Base-by-base conservation (phyloP, 371 early-diverging fungal genomes). In the Cokeromyces recurvatus region DNA sequence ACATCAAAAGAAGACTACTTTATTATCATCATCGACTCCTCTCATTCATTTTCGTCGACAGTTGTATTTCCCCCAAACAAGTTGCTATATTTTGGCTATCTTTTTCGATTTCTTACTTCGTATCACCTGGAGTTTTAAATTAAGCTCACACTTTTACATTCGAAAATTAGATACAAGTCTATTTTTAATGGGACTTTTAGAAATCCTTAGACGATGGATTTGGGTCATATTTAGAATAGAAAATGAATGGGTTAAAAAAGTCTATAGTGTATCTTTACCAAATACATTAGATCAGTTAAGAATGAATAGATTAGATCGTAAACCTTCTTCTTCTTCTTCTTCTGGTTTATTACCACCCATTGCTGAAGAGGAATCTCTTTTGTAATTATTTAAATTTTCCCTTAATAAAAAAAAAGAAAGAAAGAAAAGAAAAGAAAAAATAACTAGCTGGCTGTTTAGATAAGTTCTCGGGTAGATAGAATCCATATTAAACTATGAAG, bases 201-300 rank as follows among this genome's bases (percentile, higher is more conserved):
- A 96, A 63, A 74, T 96, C 2, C 46, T 85, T 17, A 53, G 96
- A 41, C 71, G 96, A 34, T 93, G 93, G 87, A 68, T 94, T 38
- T 96, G 96, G 96, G 86, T 91, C 0, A 85, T 91, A 39, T 86
- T 94, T 58, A 66, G 95, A 15, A 62, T 93, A 38, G 96, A 96
- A 66, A 71, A 77, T 32, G 91, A 88, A 60, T 85, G 82, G 85
- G 81, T 86, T 2, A 75, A 76, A 44, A 71, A 69, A 22, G 43
- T 59, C 0, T 62, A 62, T 35, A 59, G 22, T 15, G n/a, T n/a
- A n/a, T 35, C 51, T 4, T 32, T 71, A 20, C 71, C 71, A 0
- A 25, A 31, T 37, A 29, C 35, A 10, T 43, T 42, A 23, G 52
- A 54, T 10, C 39, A 38, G 11, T 19, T 57, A 7, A 20, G 55